Base-by-base conservation (phyloP, 257 asterid species). In the Solanum paucissectum region DNA sequence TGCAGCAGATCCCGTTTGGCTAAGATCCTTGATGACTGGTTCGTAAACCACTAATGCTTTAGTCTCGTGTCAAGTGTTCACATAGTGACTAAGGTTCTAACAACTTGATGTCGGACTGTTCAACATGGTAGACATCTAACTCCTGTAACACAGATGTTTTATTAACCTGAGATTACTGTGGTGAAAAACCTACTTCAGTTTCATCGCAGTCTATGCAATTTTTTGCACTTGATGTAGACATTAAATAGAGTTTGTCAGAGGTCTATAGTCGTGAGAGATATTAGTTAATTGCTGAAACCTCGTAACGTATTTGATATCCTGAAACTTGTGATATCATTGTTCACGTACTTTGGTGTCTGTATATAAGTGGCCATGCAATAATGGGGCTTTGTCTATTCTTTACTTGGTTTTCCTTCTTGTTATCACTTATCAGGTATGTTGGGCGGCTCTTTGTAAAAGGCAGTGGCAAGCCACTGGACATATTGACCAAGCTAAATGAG, bases 381-480 rank as follows among this genome's bases (percentile, higher is more conserved):
- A 37, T 72, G 64, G 66, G 69, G 29, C 37, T 52, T 38, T 18
- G 36, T 81, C 68, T 38, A 55, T 42, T 46, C 60, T 85, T 85
- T 44, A 42, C 83, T 69, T 55, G 42, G 83, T 84, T 62, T 74
- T 64, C 71, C 68, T 88, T 55, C 60, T n/a, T 86, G 72, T 88
- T 89, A 29, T 86, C 92, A 94, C 64, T 87, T 89, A 29, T 86
- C 92, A 94, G 98, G 83, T 94, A 91, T 90, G 93, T 90, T 86
- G 98, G 98, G 60, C 88, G 95, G 89, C 92, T 95, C 86, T 95
- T 94, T 93, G 98, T 95, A 74, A 93, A 96, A 88, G 90, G 91
- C 74, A 87, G 72, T 79, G 93, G 96, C 84, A 94, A 90, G 91
- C 98, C 98, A 83, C 58, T 87, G 32, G 98, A 95, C 49, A 91